phyloP scores from a whole-genome alignment of 257 asterid genomes.

The Nyctanthes arbortristis region DNA sequence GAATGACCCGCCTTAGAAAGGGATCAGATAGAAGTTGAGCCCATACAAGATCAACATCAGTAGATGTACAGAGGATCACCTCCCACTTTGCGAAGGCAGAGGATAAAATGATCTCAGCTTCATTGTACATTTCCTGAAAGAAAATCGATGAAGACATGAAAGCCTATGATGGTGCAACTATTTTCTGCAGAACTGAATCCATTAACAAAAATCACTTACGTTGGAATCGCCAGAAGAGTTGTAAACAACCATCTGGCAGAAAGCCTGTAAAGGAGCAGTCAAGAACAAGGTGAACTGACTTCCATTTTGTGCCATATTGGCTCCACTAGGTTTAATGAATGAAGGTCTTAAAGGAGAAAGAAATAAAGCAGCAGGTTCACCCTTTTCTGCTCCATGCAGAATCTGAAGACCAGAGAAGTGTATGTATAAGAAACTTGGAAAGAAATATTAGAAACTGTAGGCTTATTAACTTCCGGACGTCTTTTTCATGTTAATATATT shows the following conservation, averaged over 20 bases:
- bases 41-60: conserved; percentile 82
- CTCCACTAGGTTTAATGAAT: conserved; percentile 48
- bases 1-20: conserved; percentile 78
- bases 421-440: conserved; percentile 30
- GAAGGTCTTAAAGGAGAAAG: conserved; percentile 86
- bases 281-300: conserved; percentile 95
- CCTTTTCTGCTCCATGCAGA: conserved; percentile 86
- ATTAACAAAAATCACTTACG: conserved; percentile 43
- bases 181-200: conserved; percentile 17
- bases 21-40: conserved; percentile 93
- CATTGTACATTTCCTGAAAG: conserved; percentile 56
- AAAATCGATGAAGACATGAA: conserved; percentile 21
- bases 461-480: too few species aligned
- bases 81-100: conserved; percentile 91
- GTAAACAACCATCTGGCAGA: conserved; percentile 77
- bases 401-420: conserved; percentile 61
- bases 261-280: conserved; percentile 87
- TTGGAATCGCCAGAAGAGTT: conserved; percentile 43
- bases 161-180: conserved; percentile 5
- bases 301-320: conserved; percentile 58
- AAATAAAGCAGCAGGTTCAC: conserved; percentile 82
- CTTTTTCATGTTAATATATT: background rate
- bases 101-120: conserved; percentile 61
- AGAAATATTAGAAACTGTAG: background rate
- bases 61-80: conserved; percentile 77